Evolutionary conservation across 768 basidiomycete species (phyloP).

Genomic region (Xanthoconium purpureum): DNA sequence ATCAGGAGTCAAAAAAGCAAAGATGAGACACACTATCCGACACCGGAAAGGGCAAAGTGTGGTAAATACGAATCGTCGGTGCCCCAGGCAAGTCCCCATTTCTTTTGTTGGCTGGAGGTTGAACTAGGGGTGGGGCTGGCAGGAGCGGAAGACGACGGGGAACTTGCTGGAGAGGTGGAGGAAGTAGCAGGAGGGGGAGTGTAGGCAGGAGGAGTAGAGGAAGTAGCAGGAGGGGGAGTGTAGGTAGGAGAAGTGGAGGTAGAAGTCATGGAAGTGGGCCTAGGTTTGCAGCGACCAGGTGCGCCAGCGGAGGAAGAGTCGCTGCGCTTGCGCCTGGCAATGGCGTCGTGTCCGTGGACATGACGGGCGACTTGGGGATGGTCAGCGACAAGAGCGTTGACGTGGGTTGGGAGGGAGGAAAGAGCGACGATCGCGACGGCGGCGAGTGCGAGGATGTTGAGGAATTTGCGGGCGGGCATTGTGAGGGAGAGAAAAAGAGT

Average conservation of each 20-base stretch:
- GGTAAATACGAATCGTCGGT: constrained; percentile 30
- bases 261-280: constrained; percentile 32
- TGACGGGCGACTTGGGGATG: constrained; percentile 43
- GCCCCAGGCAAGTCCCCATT: constrained; percentile 60
- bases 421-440: constrained; percentile 55
- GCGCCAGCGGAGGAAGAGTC: constrained; percentile 21
- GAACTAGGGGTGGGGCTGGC: constrained; percentile 1
- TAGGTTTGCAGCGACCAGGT: constrained; percentile 57
- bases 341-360: constrained; percentile 41
- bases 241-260: background rate
- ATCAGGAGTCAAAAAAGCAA: background rate
- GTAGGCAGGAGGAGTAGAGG: background rate
- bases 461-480: constrained; percentile 51
- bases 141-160: background rate
- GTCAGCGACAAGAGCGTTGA: constrained; percentile 49
- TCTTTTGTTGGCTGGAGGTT: constrained; percentile 25
- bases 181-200: background rate
- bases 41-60: constrained; percentile 43
- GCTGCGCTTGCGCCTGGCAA: constrained; percentile 50
- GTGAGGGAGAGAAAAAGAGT: constrained; percentile 7
- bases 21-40: constrained; percentile 38
- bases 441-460: constrained; percentile 58
- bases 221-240: background rate
- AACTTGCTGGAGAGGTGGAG: background rate
- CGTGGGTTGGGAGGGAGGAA: constrained; percentile 45